Evolutionary conservation across 75 land plant genomes (phyloP), one percentile per base, ranked within the genome.

Genomic region (Gnetum montanum): DNA sequence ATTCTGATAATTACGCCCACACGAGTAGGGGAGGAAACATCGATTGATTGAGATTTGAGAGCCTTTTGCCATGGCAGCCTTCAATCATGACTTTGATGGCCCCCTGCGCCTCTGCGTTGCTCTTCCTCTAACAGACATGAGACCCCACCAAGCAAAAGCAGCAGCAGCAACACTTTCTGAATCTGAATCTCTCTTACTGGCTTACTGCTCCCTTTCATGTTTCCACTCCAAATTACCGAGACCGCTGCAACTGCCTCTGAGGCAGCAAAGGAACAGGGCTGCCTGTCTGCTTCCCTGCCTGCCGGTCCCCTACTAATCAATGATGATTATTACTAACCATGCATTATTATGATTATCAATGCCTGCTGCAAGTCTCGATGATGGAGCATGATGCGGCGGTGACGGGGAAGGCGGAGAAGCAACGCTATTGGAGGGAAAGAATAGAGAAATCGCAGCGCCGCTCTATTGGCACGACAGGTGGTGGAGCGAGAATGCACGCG

Each of bases 1-100:
- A 40, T 40, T 48, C 22, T 46, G 49, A 46, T 46, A 23, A 49
- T 49, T 49, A 49, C 51, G 51, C 51, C 27, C 51, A 49, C 51
- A 49, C 51, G 51, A 49, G 51, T 26, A 49, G 25, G 30, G 28
- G 51, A 41, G 18, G 28, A 26, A 46, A 22, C 49, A 46, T 46
- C 11, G 49, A 46, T 46, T 22, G 49, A 49, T 15, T 43, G 41
- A 43, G 20, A 20, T 43, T 24, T 24, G 27, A 30, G 25, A 26
- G 30, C 43, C 43, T 41, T 41, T 41, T 41, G 16, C 43, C 13
- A 15, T 15, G 43, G 18, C 43, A 41, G 43, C 13, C 43, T 41
- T 15, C 43, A 41, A 41, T 41, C 16, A 41, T 41, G 43, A 41
- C 16, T 15, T 15, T 41, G 43, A 41, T 41, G 43, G 43, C 16